Evolutionary conservation across 257 asterid species (phyloP), one percentile per base, ranked within the genome.

Genomic region (Echium plantagineum): DNA sequence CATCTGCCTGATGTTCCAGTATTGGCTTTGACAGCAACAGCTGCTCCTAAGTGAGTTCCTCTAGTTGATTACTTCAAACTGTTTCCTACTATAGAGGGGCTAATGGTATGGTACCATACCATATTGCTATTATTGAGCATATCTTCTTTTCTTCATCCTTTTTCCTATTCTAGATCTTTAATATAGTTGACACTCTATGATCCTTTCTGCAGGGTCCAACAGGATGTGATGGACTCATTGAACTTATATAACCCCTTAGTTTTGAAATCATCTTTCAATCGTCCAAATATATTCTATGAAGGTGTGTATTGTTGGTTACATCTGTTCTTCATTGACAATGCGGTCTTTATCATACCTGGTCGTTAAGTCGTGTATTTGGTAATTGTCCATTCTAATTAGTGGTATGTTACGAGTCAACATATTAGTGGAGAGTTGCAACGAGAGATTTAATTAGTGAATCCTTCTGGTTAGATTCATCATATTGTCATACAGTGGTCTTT

Each of bases 1-100:
- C 79, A 59, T 61, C 71, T 91, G 35, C 88, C 96, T 42, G 60
- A 78, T 67, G 69, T 88, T 74, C 98, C 98, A 65, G 72, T 91
- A 67, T 60, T 91, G 80, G 98, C 96, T 26, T 76, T 91, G 91
- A 91, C 98, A 62, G 98, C 98, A 70, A 91, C 98, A 61, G 98
- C 98, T 70, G 90, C 65, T 77, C 96, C 96, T 55, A 91, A 83
- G 98, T 91, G 80, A 91, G 98, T 80, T 63, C 63, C 61, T 71
- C 15, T 62, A 3, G 12, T 53, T 9, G 26, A 53, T 53, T n/a
- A 19, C 22, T 10, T 19, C 10, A 18, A 53, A 53, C 1, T 53
- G 22, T 21, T 7, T 52, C n/a, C 1, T 19, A 17, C 20, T 22
- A 3, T 22, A 6, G 12, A 42, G 49, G 17, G 15, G 49, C 17